A percentile compares a stretch with the other conserved stretches of the same genome.
Evolutionary conservation across 441 rosid genomes (phyloP).

Genomic region (Syzygium malaccense): DNA sequence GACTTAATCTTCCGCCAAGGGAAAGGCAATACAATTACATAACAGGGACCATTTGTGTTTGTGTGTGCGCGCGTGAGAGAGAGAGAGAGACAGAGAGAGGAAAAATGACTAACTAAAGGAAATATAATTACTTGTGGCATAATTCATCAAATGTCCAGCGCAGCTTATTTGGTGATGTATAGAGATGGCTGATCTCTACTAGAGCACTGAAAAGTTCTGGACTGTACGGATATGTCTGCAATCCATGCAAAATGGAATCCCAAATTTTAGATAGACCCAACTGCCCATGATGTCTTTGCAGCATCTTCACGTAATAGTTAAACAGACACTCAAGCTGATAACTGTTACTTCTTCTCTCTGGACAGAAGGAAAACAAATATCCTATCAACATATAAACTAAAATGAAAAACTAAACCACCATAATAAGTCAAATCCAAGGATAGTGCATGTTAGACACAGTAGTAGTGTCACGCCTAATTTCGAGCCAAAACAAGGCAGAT

Average conservation of each 20-base stretch:
- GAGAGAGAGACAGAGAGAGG: neutral
- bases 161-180: slow-evolving; percentile 74
- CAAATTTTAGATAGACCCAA: slow-evolving; percentile 51
- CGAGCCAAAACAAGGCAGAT: neutral
- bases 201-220: slow-evolving; percentile 54
- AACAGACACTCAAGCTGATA: slow-evolving; percentile 62
- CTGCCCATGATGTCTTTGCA: slow-evolving; percentile 56
- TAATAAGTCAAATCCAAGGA: neutral
- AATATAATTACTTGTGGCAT: slow-evolving; percentile 47
- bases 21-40: neutral
- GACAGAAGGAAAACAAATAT: neutral
- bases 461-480: neutral
- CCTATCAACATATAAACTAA: neutral
- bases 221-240: slow-evolving; percentile 72
- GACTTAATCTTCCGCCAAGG: neutral
- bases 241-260: slow-evolving; percentile 64
- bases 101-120: neutral
- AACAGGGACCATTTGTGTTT: neutral
- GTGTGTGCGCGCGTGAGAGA: neutral
- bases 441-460: neutral
- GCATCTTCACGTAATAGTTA: slow-evolving; percentile 55
- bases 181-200: slow-evolving; percentile 58
- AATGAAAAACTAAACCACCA: neutral
- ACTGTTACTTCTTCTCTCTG: slow-evolving; percentile 79
- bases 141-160: slow-evolving; percentile 65